phyloP scores from a whole-genome alignment of 164 flowering plant species.

The Chloranthus sessilifolius region DNA sequence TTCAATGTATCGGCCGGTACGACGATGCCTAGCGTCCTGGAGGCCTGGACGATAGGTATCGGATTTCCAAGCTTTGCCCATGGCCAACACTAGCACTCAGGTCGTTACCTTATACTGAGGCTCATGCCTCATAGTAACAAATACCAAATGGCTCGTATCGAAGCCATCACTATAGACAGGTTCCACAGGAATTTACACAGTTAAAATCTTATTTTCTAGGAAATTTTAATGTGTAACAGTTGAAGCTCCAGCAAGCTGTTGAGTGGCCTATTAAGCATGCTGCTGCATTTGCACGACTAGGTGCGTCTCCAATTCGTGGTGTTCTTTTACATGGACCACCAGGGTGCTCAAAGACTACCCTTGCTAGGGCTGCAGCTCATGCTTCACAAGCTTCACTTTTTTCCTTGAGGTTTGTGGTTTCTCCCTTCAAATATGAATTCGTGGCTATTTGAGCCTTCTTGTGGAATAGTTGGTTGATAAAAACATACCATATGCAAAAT shows the following conservation, averaged over 20 bases:
- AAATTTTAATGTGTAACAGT: constrained; percentile 38
- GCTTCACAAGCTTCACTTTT: constrained; percentile 91
- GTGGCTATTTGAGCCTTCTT: no score
- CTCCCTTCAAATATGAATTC: constrained; percentile 4
- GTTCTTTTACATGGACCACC: constrained; percentile 98
- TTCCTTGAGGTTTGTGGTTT: constrained; percentile 61
- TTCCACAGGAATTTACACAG: not conserved
- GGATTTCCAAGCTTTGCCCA: no score
- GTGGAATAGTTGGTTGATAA: no score
- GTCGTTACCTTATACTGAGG: not conserved
- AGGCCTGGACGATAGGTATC: no score
- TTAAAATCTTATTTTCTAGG: constrained; percentile 1
- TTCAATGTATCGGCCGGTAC: no score
- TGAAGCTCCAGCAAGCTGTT: constrained; percentile 84
- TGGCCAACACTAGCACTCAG: no score
- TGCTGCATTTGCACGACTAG: constrained; percentile 62
- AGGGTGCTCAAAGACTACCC: constrained; percentile 98
- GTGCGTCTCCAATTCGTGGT: constrained; percentile 76
- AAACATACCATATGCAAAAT: no score
- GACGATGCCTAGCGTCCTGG: no score
- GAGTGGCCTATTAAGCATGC: constrained; percentile 98
- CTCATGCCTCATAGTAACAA: no score
- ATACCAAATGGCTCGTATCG: no score
- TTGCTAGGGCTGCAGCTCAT: constrained; percentile 95
- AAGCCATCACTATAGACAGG: no score